Conservation (phyloP, 495 filamentous ascomycete species). For the Podospora conica region DNA sequence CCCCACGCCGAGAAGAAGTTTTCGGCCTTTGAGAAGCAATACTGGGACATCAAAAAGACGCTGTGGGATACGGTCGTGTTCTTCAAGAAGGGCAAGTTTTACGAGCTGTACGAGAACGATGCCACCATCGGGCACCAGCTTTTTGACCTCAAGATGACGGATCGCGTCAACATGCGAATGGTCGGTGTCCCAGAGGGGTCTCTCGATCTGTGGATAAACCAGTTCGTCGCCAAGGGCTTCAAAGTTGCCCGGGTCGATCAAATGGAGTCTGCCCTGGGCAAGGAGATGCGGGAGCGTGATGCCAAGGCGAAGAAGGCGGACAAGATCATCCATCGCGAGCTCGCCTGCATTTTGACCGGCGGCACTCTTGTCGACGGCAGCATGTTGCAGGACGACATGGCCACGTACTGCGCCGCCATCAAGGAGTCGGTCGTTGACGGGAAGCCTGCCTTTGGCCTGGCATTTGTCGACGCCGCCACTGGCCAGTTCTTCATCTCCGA, state of each 20-base stretch:
- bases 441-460: constrained; percentile 78
- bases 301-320: constrained; percentile 59
- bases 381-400: constrained; percentile 98
- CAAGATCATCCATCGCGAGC: constrained; percentile 88
- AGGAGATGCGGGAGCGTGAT: constrained; percentile 94
- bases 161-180: constrained; percentile 99
- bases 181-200: constrained; percentile 90
- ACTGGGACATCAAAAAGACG: constrained; percentile 99
- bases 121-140: constrained; percentile 94
- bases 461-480: constrained; percentile 93
- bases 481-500: constrained; percentile 91
- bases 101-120: constrained; percentile 97
- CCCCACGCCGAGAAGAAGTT: constrained; percentile 69
- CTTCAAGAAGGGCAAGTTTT: constrained; percentile 99
- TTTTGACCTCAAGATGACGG: constrained; percentile 96
- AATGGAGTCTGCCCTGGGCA: constrained; percentile 87
- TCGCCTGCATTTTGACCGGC: constrained; percentile 82
- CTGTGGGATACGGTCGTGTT: constrained; percentile 97
- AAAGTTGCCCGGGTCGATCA: constrained; percentile 98
- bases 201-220: constrained; percentile 85
- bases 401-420: constrained; percentile 92
- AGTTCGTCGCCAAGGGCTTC: constrained; percentile 89
- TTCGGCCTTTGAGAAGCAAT: constrained; percentile 93
- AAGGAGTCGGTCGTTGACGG: constrained; percentile 78
- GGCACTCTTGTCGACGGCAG: constrained; percentile 91